Conservation (phyloP, 2,329 filamentous ascomycete genomes). For the Colletotrichum caudatum region DNA sequence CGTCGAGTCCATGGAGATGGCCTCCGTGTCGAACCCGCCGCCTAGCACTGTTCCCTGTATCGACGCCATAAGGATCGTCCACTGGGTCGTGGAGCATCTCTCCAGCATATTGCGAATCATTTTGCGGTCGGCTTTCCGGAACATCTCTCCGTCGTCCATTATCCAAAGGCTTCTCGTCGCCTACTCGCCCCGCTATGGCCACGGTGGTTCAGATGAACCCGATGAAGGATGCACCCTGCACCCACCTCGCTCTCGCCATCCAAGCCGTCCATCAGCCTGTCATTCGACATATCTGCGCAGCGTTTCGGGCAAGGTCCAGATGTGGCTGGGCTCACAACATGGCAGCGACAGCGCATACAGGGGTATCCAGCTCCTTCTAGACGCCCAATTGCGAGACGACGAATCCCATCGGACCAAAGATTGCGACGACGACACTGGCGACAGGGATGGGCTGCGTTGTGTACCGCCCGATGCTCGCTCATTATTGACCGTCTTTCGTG, state of each 20-base stretch:
- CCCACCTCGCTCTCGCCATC: neutral
- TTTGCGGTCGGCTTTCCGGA: constrained; percentile 16
- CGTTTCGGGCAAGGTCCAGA: constrained; percentile 23
- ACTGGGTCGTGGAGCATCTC: constrained; percentile 23
- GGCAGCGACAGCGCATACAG: constrained; percentile 1
- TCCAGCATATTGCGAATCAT: neutral
- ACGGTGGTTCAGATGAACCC: neutral
- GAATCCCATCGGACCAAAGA: constrained; percentile 15
- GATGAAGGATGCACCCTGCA: neutral
- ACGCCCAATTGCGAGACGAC: constrained; percentile 15
- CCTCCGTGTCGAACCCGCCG: neutral
- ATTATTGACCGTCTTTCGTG: neutral
- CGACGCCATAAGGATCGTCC: constrained; percentile 12
- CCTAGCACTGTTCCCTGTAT: neutral
- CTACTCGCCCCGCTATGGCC: constrained; percentile 9
- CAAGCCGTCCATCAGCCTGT: neutral
- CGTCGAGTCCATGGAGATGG: constrained; percentile 22
- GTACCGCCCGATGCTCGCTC: constrained; percentile 25
- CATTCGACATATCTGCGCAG: constrained; percentile 16
- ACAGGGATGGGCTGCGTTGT: constrained; percentile 32
- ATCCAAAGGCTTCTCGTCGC: constrained; percentile 15
- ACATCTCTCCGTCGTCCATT: neutral
- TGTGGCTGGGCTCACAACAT: constrained; percentile 22
- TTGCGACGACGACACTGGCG: constrained; percentile 22
- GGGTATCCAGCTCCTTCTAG: constrained; percentile 18